Base-by-base conservation (phyloP, 2,329 filamentous ascomycete species). In the Phaeosphaeriaceae sp. region DNA sequence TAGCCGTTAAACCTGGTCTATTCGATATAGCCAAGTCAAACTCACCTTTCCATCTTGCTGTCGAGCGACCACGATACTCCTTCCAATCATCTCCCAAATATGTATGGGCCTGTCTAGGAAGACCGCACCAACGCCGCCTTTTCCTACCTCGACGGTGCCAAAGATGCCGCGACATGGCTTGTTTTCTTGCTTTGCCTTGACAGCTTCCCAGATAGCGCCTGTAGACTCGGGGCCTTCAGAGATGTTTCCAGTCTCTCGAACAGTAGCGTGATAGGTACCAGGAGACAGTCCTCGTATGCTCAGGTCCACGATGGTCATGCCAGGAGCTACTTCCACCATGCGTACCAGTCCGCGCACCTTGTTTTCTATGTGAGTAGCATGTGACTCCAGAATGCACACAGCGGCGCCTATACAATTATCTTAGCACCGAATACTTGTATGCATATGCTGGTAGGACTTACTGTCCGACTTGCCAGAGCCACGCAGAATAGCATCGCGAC, bases 41-140 rank as follows among this genome's bases (percentile, higher is more conserved):
- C 65, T 56, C 53, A 65, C 68, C 63, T 82, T 82, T 1, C 82
- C 84, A 40, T 88, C 85, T 57, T 82, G 81, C 66, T 88, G 86
- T 77, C 88, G 88, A 46, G 92, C 91, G 49, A 98, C 88, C 47
- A 96, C 90, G 83, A 99, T 90, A 71, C 93, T 93, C 73, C 93
- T 89, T 27, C 95, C 95, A 78, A 98, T 97, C 76, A 97, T 86
- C 80, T 99, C 94, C 95, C 94, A 98, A 52, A 98, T 89, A 75
- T 94, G 88, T 60, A 98, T 89, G 0, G 88, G 85, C 64, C 87
- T 89, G 74, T 96, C 92, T 62, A 97, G 73, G 76, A 98, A 96
- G 15, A 89, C 87, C 65, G 87, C 88, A 6, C 93, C 94, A 27
- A 89, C 85, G 11, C 95, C 93, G 71, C 90, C 85, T 70, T 88